Evolutionary conservation across 2,329 filamentous ascomycete species (phyloP).

Genomic region (Monascus ruber): DNA sequence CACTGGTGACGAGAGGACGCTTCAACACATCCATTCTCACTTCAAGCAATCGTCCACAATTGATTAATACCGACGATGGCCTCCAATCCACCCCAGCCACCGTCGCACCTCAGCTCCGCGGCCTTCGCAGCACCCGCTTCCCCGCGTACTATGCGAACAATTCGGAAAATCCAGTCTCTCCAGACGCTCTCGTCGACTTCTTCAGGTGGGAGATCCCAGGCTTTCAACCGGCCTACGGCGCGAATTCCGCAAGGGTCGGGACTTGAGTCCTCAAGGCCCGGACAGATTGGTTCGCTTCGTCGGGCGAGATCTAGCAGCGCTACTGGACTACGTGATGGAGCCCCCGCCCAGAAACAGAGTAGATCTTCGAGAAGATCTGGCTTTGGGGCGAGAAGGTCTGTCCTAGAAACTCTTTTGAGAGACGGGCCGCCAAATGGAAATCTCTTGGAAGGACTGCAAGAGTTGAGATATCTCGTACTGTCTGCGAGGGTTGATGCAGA

Average conservation of each 20-base stretch:
- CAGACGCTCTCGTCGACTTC: slow-evolving; percentile 48
- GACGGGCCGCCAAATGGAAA: slow-evolving; percentile 69
- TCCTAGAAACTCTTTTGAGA: slow-evolving; percentile 63
- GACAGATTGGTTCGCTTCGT: slow-evolving; percentile 26
- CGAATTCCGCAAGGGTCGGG: slow-evolving; percentile 8
- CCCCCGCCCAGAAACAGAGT: slow-evolving; percentile 16
- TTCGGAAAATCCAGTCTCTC: slow-evolving; percentile 66
- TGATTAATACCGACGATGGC: background rate
- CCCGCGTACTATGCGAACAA: slow-evolving; percentile 53
- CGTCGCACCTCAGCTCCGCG: slow-evolving; percentile 16
- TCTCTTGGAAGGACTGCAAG: slow-evolving; percentile 30
- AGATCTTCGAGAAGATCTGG: slow-evolving; percentile 31
- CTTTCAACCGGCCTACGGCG: slow-evolving; percentile 35
- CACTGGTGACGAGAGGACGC: slow-evolving; percentile 8
- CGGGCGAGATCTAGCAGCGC: slow-evolving; percentile 64
- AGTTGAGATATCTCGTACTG: slow-evolving; percentile 39
- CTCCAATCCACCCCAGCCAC: slow-evolving; percentile 13
- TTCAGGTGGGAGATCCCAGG: slow-evolving; percentile 52
- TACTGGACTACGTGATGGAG: slow-evolving; percentile 38
- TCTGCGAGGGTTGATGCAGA: slow-evolving; percentile 41
- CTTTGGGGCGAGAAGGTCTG: slow-evolving; percentile 35
- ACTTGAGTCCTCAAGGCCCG: slow-evolving; percentile 14
- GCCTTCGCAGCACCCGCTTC: slow-evolving; percentile 36
- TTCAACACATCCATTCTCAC: background rate
- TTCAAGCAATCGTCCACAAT: background rate